Evolutionary conservation across 768 basidiomycete species (phyloP), one percentile per base, ranked within the genome.

Genomic region (Cystobasidium onofrii): DNA sequence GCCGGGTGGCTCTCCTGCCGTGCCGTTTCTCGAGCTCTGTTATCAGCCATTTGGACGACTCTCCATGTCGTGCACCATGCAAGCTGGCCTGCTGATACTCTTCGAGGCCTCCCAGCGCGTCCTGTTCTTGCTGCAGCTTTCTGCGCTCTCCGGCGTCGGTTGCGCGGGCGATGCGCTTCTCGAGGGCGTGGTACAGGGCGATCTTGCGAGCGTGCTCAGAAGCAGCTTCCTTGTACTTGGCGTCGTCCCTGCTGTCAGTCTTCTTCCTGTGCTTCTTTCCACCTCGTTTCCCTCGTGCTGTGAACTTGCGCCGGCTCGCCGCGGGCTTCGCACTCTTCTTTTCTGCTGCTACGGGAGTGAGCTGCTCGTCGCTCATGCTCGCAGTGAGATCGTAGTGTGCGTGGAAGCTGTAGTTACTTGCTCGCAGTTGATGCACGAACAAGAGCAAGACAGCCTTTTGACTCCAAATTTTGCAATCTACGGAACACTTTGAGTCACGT

Each of bases 41-140:
- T 39, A 78, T 67, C 12, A 77, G 63, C 77, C 77, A 77, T 43
- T 78, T 78, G 9, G 64, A 63, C 6, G 71, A 75, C 31, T 77
- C 78, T n/a, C 78, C 78, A 12, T 76, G 73, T 18, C 75, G 64
- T 25, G 71, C 76, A 15, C 78, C 78, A 15, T 75, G 74, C 33
- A 76, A 25, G 39, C 66, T 72, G 23, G 78, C 78, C 31, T 71
- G 61, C 73, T 78, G 78, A 66, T 79, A 79, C 36, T 25, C 54
- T 25, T 78, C 43, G 4, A 79, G 33, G 13, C 78, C 78, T n/a
- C 78, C 78, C 3, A 77, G 43, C 63, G 43, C 60, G 29, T 75
- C 63, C 64, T 76, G 67, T 52, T 75, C 44, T 25, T 41, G 31
- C 15, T 43, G 34, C 2, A 77, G 67, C 52, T 50, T 33, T 39